Conservation (phyloP, 495 filamentous ascomycete species). For the Neurospora sp. region DNA sequence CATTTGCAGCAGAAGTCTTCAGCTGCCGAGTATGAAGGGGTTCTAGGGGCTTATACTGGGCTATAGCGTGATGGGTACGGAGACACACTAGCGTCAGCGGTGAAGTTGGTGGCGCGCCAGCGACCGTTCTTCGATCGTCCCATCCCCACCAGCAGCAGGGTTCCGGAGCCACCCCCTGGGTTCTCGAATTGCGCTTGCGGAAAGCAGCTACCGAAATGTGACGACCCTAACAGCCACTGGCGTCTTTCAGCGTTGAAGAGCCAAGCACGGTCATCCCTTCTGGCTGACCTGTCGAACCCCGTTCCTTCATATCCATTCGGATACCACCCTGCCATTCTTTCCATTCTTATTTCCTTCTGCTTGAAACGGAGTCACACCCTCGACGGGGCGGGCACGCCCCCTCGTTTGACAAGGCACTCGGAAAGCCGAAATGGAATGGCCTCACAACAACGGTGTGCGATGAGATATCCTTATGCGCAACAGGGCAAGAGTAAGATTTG, state of each 20-base stretch:
- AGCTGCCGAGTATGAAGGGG: background rate
- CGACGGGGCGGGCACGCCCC: background rate
- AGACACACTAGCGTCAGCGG: background rate
- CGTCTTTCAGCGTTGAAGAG: background rate
- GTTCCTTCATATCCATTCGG: background rate
- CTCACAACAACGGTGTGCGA: background rate
- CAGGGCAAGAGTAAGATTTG: background rate
- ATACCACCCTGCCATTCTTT: background rate
- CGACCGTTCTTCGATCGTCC: background rate
- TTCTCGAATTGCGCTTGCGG: background rate
- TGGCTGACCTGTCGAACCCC: background rate
- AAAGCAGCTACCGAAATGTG: background rate
- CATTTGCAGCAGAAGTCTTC: background rate
- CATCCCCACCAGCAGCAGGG: background rate
- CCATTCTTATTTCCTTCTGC: background rate
- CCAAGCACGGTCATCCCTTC: background rate
- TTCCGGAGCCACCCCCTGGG: background rate
- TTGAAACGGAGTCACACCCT: background rate
- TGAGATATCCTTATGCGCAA: background rate
- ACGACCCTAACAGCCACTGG: background rate
- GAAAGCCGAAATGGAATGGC: background rate
- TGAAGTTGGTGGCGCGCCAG: background rate
- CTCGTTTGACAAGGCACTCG: background rate
- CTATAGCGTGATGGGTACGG: background rate
- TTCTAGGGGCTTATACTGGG: background rate